Evolutionary conservation across 176 grass and related monocot genomes (phyloP).

Genomic region (Cenchrus americanus): DNA sequence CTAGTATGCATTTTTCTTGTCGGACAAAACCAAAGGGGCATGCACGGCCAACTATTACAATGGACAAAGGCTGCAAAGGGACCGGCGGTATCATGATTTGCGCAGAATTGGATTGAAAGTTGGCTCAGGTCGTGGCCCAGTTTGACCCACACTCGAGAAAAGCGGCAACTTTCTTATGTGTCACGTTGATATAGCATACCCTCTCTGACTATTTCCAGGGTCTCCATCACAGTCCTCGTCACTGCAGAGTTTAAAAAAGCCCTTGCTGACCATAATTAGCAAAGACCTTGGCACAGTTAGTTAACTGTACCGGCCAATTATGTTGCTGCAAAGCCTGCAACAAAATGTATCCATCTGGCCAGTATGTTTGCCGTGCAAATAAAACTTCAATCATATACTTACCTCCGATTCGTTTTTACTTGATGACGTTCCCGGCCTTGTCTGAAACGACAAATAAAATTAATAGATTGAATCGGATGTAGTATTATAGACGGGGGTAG

Average conservation of each 20-base stretch:
- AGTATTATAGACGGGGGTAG: too few relatives aligned
- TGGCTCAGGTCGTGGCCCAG: constrained; percentile 36
- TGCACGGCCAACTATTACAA: constrained; percentile 31
- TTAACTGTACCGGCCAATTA: background rate
- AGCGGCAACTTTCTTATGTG: constrained; percentile 32
- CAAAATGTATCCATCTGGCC: background rate
- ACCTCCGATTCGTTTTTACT: too few relatives aligned
- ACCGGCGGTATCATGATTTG: constrained; percentile 44
- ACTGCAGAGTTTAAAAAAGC: background rate
- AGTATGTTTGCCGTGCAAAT: background rate
- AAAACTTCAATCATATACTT: background rate
- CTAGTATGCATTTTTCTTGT: background rate
- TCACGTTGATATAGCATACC: background rate
- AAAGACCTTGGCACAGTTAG: background rate
- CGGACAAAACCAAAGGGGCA: constrained; percentile 38
- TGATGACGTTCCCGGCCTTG: background rate
- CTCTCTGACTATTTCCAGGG: constrained; percentile 8
- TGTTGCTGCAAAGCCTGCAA: constrained; percentile 5
- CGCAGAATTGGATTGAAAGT: constrained; percentile 54
- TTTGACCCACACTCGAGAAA: constrained; percentile 38
- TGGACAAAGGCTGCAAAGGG: constrained; percentile 45
- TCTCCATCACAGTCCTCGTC: constrained; percentile 15
- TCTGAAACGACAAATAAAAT: too few relatives aligned
- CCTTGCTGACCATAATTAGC: background rate
- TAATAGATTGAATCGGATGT: background rate